Percentiles rank a stretch among this genome's conserved stretches.
Evolutionary conservation across 1,139 yeast genomes (phyloP).

Genomic region (Kurtzmaniella quercitrusa): DNA sequence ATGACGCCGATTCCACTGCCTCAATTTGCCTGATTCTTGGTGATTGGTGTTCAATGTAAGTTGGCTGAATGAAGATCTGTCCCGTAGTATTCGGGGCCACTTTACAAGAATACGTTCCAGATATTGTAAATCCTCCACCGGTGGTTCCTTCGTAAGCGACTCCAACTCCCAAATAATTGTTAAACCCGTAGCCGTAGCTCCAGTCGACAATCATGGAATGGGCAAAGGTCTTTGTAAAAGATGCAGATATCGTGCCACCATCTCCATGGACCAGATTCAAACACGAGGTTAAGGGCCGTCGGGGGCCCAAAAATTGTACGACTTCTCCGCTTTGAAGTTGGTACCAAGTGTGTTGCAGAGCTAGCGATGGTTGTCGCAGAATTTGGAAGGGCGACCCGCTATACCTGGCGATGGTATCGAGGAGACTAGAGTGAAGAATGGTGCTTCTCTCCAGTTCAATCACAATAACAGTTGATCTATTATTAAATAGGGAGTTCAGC

Average conservation of each 20-base stretch:
- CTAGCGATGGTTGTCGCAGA: background rate
- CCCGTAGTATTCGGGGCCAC: conserved; percentile 17
- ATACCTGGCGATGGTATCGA: conserved; percentile 14
- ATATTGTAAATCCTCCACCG: conserved; percentile 10
- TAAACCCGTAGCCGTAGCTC: conserved; percentile 9
- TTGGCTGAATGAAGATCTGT: conserved; percentile 18
- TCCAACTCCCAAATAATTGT: background rate
- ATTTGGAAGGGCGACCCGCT: conserved; percentile 10
- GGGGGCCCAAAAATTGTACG: conserved; percentile 10
- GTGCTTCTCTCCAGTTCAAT: conserved; percentile 12
- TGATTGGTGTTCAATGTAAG: conserved; percentile 11
- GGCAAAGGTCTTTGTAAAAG: conserved; percentile 14
- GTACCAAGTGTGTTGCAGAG: conserved; percentile 10
- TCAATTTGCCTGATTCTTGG: conserved; percentile 11
- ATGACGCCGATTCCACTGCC: conserved; percentile 7
- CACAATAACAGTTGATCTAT: conserved; percentile 12
- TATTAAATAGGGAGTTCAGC: conserved; percentile 5
- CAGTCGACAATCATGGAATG: conserved; percentile 13
- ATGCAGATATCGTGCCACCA: conserved; percentile 17
- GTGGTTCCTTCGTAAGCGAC: conserved; percentile 8
- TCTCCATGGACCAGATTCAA: conserved; percentile 16
- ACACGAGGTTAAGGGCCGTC: conserved; percentile 17
- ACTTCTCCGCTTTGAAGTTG: conserved; percentile 11
- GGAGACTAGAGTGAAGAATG: conserved; percentile 14
- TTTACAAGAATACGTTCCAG: conserved; percentile 15